phyloP scores from a whole-genome alignment of 2,329 filamentous ascomycete genomes.

The Scedosporium boydii region DNA sequence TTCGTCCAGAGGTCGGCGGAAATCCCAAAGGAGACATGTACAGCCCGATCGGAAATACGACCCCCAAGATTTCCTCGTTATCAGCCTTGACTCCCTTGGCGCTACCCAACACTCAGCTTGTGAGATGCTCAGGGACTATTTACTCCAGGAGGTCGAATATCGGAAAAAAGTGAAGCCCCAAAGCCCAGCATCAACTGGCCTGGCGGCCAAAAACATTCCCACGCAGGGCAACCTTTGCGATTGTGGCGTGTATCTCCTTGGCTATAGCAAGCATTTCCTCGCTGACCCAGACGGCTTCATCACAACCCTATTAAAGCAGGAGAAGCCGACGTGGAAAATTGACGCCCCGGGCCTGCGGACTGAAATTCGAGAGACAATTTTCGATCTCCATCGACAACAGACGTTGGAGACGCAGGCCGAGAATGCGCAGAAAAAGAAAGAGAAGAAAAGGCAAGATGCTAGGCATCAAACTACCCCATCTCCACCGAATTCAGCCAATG shows the following conservation, averaged over 20 bases:
- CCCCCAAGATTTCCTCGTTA: slow-evolving; percentile 55
- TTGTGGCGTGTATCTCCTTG: slow-evolving; percentile 79
- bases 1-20: not conserved
- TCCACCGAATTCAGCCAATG: no score
- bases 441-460: slow-evolving; percentile 9
- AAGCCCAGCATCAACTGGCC: slow-evolving; percentile 28
- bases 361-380: slow-evolving; percentile 56
- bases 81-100: slow-evolving; percentile 84
- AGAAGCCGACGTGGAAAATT: slow-evolving; percentile 42
- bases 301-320: slow-evolving; percentile 52
- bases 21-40: not conserved
- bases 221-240: slow-evolving; percentile 77
- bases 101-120: slow-evolving; percentile 53
- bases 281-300: slow-evolving; percentile 63
- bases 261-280: slow-evolving; percentile 77
- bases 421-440: slow-evolving; percentile 24
- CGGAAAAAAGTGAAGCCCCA: slow-evolving; percentile 39
- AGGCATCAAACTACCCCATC: not conserved
- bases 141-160: slow-evolving; percentile 61
- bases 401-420: slow-evolving; percentile 23
- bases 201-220: slow-evolving; percentile 68
- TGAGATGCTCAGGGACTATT: slow-evolving; percentile 63
- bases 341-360: slow-evolving; percentile 50
- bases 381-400: slow-evolving; percentile 41
- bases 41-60: slow-evolving; percentile 25